These are phyloP conservation scores for Endoconidiophora polonica DNA, from an alignment of 2,329 filamentous ascomycete genomes.

Conservation along the genomic window DNA sequence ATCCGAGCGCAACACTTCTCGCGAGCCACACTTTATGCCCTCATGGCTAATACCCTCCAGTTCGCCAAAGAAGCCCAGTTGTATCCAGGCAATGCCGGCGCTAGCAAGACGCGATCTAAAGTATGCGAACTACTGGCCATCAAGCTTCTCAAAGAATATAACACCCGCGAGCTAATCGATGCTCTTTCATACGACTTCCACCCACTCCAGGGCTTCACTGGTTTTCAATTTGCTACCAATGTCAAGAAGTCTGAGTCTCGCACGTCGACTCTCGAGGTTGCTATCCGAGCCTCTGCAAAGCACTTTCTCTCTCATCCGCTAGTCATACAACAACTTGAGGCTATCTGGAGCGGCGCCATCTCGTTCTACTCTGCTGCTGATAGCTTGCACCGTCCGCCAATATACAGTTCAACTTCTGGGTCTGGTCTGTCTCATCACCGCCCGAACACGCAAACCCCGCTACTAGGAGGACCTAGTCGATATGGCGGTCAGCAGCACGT, in stretches of 20 bases:
- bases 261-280: slow-evolving; percentile 81
- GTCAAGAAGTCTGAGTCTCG: slow-evolving; percentile 35
- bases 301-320: slow-evolving; percentile 81
- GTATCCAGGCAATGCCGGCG: slow-evolving; percentile 70
- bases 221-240: slow-evolving; percentile 22
- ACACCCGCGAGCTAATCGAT: slow-evolving; percentile 79
- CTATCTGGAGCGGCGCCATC: slow-evolving; percentile 91
- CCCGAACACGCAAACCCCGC: slow-evolving; percentile 10
- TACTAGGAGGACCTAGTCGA: slow-evolving; percentile 4
- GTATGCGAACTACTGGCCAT: slow-evolving; percentile 84
- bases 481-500: not conserved
- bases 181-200: slow-evolving; percentile 91
- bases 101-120: slow-evolving; percentile 67
- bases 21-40: slow-evolving; percentile 68
- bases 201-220: slow-evolving; percentile 65
- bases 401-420: slow-evolving; percentile 1
- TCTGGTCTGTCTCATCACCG: not conserved
- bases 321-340: slow-evolving; percentile 87
- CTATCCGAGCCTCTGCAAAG: slow-evolving; percentile 83
- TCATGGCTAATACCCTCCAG: slow-evolving; percentile 87
- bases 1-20: slow-evolving; percentile 73
- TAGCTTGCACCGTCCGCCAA: slow-evolving; percentile 49
- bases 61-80: slow-evolving; percentile 75
- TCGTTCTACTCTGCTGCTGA: slow-evolving; percentile 86
- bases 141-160: slow-evolving; percentile 77